Conservation (phyloP, 2,329 filamentous ascomycete genomes). For the Simplicillium sp. region DNA sequence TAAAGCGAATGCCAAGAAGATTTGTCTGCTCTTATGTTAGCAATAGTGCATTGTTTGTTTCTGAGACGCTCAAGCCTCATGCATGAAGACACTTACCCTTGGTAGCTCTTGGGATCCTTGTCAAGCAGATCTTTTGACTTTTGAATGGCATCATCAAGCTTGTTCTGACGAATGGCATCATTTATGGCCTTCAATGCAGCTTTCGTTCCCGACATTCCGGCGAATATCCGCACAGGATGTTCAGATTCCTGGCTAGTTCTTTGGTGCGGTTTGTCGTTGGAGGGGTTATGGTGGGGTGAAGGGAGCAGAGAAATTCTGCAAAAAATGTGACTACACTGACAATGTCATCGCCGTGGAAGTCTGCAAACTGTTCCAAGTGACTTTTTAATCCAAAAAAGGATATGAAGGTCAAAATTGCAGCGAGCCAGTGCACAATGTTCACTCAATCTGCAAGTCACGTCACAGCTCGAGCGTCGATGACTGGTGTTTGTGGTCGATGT, state of each 20-base stretch:
- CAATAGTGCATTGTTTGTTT: neutral
- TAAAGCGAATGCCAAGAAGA: slow-evolving; percentile 80
- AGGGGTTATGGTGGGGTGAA: neutral
- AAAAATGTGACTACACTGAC: no score
- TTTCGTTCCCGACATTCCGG: slow-evolving; percentile 50
- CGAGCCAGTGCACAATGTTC: no score
- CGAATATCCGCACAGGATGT: no score
- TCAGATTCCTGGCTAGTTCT: no score
- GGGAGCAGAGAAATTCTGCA: no score
- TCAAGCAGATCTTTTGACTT: slow-evolving; percentile 62
- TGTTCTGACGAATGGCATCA: slow-evolving; percentile 64
- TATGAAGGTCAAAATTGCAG: no score
- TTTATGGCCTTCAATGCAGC: slow-evolving; percentile 73
- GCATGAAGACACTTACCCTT: slow-evolving; percentile 43
- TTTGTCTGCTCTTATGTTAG: slow-evolving; percentile 38
- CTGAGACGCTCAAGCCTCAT: slow-evolving; percentile 8
- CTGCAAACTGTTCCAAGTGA: no score
- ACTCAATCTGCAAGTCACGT: no score
- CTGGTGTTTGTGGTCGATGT: no score
- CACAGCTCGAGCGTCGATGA: no score
- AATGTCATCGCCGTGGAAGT: no score
- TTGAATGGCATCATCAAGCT: slow-evolving; percentile 66
- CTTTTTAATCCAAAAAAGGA: no score
- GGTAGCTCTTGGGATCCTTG: slow-evolving; percentile 70
- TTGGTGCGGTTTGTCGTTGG: neutral